These are phyloP conservation scores for Peniophora sp. DNA, from an alignment of 1,284 basidiomycete genomes.

Conservation along the genomic window DNA sequence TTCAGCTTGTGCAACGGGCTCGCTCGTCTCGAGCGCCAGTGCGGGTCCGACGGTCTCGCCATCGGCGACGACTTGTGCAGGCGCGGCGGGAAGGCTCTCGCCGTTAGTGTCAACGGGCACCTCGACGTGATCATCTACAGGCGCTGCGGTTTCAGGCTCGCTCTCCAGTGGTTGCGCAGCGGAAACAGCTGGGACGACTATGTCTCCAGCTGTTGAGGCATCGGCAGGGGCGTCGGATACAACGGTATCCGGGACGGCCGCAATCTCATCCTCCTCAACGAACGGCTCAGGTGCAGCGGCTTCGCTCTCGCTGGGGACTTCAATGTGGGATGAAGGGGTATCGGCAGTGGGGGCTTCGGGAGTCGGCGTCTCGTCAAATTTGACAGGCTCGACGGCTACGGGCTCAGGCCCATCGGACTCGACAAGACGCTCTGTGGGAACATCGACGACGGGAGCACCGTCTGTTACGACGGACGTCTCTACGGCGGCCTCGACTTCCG, in stretches of 20 bases:
- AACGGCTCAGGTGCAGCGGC: background rate
- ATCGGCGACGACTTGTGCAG: constrained; percentile 25
- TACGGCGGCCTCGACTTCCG: background rate
- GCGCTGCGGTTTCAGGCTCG: too few relatives aligned
- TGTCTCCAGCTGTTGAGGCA: too few relatives aligned
- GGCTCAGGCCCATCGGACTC: background rate
- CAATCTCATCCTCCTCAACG: background rate
- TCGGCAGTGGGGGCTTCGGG: constrained; percentile 5
- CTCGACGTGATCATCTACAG: background rate
- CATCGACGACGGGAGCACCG: too few relatives aligned
- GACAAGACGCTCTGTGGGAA: background rate
- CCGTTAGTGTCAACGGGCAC: constrained; percentile 2
- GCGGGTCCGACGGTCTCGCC: constrained; percentile 31
- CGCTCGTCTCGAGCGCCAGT: constrained; percentile 20
- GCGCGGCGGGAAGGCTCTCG: constrained; percentile 19
- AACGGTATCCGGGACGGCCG: constrained; percentile 3
- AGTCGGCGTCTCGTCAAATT: constrained; percentile 10
- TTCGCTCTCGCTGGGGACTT: too few relatives aligned
- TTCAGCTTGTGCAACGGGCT: constrained; percentile 11
- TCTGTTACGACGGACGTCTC: background rate
- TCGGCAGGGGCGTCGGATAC: constrained; percentile 3
- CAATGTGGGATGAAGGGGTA: constrained; percentile 1
- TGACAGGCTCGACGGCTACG: constrained; percentile 9
- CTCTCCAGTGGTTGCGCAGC: too few relatives aligned
- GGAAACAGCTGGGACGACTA: too few relatives aligned